Evolutionary conservation across 768 basidiomycete genomes (phyloP), one percentile per base, ranked within the genome.

Genomic region (Collybia mongolica): DNA sequence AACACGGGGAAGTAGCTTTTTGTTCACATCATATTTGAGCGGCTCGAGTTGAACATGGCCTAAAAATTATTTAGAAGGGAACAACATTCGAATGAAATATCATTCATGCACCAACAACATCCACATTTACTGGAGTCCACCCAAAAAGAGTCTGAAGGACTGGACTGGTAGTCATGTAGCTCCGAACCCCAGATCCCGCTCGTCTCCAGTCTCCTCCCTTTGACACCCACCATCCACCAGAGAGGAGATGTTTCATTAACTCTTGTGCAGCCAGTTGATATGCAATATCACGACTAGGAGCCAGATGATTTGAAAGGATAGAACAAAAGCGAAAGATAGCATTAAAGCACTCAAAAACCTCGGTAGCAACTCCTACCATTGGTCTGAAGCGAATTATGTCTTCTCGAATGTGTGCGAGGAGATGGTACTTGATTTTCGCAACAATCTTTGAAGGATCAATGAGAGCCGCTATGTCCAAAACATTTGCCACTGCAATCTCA

Each of bases 261-360:
- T 74, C 63, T 22, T 64, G 61, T 1, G 56, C 48, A 0, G 67
- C 58, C 5, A 75, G 60, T 12, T 68, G 53, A 4, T 14, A 29
- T 0, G 73, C 73, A 42, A 76, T 71, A 44, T 72, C 68, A 1
- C 69, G 68, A 39, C 77, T 75, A 9, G 75, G 74, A 0, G 74
- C 69, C 14, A 65, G 67, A 26, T 73, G 75, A 46, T 79, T 79
- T 7, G 67, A 69, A 20, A 67, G 56, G 22, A 77, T 60, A 2
- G 69, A 74, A 39, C 71, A 73, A 14, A 60, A 51, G 0, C 71
- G 62, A 41, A 77, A 76, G 6, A 79, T 58, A 3, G 65, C 66
- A 56, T 79, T 77, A 54, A 64, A 79, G 41, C 61, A 65, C 51
- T 77, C 75, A 52, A 65, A 74, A 0, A 48, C 46, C 35, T 74